Evolutionary conservation across 2,329 filamentous ascomycete genomes (phyloP), one percentile per base, ranked within the genome.

Genomic region (Microsporum audouinii): DNA sequence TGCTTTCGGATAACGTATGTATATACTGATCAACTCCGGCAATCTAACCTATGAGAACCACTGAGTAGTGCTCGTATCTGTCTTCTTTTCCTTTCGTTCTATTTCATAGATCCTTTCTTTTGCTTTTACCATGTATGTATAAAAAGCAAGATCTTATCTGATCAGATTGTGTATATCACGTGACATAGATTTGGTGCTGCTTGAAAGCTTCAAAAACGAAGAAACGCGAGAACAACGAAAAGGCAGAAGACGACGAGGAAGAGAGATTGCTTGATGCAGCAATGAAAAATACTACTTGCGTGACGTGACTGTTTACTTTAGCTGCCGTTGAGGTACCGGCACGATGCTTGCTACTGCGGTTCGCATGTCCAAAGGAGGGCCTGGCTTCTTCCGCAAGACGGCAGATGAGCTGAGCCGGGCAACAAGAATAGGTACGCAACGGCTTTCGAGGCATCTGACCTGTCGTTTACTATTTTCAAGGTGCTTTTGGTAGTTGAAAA

Each of bases 321-420:
- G 17, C 43, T 29, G 23, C 23, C 27, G 43, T 23, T 47, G 17
- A 47, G 43, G 17, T 34, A 34, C 49, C 31, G 31, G 49, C 55
- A 12, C 17, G 8, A 71, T 77, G 75, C 68, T 76, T 34, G 74
- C 75, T 51, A 76, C 75, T 12, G 68, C 70, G 34, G 67, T 70
- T 58, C 73, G 73, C 59, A 65, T 77, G 60, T 71, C 73, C 51
- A 70, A 72, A 7, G 72, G 72, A 43, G 39, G 39, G 62, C 69
- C 72, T 12, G 80, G 82, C 59, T 85, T 86, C 72, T 71, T 82
- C 68, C 79, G 77, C 65, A 79, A 82, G 58, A 85, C 80, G 63
- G 70, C 84, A 60, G 80, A 84, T 53, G 83, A 86, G 69, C 75
- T 85, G 66, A 79, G 79, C 63, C 78, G 82, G 33, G 75, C 83